A percentile compares a stretch with the other conserved stretches of the same genome.
These are phyloP conservation scores for Elsinoe necatrix DNA, from an alignment of 2,329 filamentous ascomycete genomes.

Conservation along the genomic window DNA sequence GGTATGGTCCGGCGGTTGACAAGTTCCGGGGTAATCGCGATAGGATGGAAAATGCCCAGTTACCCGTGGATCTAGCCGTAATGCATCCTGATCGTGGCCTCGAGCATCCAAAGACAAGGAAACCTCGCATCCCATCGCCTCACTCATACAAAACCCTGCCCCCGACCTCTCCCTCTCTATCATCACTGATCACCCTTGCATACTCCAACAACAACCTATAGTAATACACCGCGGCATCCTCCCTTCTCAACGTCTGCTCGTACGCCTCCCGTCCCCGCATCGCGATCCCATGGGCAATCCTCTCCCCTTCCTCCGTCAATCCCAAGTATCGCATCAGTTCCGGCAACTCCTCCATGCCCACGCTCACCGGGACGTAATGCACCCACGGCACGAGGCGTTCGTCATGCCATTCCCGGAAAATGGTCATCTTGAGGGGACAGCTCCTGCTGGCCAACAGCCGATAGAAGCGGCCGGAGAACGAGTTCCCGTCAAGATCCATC, in stretches of 20 bases:
- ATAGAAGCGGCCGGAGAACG: slow-evolving; percentile 47
- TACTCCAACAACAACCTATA: slow-evolving; percentile 68
- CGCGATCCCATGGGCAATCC: slow-evolving; percentile 18
- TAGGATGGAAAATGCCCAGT: no score
- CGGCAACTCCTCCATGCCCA: slow-evolving; percentile 44
- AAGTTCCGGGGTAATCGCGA: no score
- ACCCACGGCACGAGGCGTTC: slow-evolving; percentile 49
- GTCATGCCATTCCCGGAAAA: slow-evolving; percentile 52
- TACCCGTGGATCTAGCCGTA: no score
- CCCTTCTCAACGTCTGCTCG: slow-evolving; percentile 15
- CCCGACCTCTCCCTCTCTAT: slow-evolving; percentile 28
- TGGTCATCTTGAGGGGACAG: slow-evolving; percentile 44
- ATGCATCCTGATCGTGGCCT: not conserved
- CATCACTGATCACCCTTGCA: slow-evolving; percentile 57
- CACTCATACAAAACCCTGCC: not conserved
- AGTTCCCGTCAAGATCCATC: slow-evolving; percentile 50
- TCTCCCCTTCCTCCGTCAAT: slow-evolving; percentile 17
- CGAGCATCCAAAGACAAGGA: not conserved
- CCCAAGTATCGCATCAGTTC: slow-evolving; percentile 44
- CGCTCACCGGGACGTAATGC: slow-evolving; percentile 49
- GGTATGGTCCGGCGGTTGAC: no score
- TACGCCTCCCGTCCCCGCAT: slow-evolving; percentile 18
- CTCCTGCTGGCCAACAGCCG: slow-evolving; percentile 42
- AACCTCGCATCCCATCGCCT: not conserved
- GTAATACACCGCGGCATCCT: slow-evolving; percentile 60